Evolutionary conservation across 768 basidiomycete genomes (phyloP).

Genomic region (Mycena venus): DNA sequence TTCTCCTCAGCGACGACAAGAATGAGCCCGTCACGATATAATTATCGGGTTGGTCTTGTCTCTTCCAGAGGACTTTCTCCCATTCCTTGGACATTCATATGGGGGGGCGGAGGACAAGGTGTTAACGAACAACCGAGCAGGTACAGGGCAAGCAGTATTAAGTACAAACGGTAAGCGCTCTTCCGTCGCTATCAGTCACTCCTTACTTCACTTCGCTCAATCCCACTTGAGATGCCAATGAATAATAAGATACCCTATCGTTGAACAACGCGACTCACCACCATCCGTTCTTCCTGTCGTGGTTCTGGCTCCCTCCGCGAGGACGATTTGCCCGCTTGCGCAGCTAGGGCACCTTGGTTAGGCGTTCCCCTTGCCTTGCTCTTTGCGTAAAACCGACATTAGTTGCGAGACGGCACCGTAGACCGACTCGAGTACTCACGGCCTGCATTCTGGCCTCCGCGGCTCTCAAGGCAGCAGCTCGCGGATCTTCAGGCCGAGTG

Average conservation of each 20-base stretch:
- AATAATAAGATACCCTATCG: constrained; percentile 24
- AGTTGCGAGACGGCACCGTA: constrained; percentile 26
- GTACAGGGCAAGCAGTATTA: not conserved
- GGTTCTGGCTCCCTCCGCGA: constrained; percentile 50
- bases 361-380: constrained; percentile 50
- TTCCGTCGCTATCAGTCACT: too few species aligned
- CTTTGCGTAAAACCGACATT: not conserved
- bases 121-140: not conserved
- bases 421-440: constrained; percentile 61
- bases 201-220: constrained; percentile 32
- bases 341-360: constrained; percentile 61
- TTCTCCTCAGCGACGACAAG: constrained; percentile 81
- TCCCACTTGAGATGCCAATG: constrained; percentile 50
- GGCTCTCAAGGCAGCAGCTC: constrained; percentile 71
- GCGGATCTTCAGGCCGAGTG: constrained; percentile 54
- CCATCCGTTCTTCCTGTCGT: constrained; percentile 52
- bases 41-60: constrained; percentile 85
- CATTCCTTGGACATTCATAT: constrained; percentile 52
- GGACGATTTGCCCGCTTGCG: constrained; percentile 54
- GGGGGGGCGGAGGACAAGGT: not conserved
- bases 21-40: constrained; percentile 83
- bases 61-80: constrained; percentile 87
- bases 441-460: constrained; percentile 71
- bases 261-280: constrained; percentile 49
- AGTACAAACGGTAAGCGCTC: not conserved